A percentile compares a stretch with the other conserved stretches of the same genome.
Conservation (phyloP, 371 early-diverging fungal species). For the Saksenaea oblongispora region DNA sequence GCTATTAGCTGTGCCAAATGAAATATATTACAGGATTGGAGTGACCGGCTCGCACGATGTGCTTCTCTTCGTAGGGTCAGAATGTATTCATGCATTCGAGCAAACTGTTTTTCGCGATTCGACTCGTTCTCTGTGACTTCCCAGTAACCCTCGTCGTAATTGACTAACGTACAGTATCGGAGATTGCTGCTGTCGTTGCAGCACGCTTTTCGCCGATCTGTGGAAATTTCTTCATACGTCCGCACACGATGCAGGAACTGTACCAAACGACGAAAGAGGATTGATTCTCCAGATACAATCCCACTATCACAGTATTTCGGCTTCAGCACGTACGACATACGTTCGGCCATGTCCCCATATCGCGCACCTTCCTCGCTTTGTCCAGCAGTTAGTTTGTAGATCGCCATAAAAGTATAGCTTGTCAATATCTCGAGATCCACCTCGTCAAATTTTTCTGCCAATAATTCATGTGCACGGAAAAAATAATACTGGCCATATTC, state of each 20-base stretch:
- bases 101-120: not conserved
- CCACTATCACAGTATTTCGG: not conserved
- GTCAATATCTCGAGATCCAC: conserved; percentile 11
- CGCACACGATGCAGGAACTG: conserved; percentile 9
- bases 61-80: conserved; percentile 8
- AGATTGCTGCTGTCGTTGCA: not conserved
- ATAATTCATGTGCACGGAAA: conserved; percentile 1
- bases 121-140: conserved; percentile 5
- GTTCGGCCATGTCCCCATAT: conserved; percentile 30
- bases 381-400: conserved; percentile 21
- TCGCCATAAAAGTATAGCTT: conserved; percentile 24
- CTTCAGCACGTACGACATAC: conserved; percentile 21
- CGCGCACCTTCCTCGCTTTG: conserved; percentile 11
- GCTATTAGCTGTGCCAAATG: not conserved
- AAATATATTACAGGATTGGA: not conserved
- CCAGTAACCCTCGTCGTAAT: conserved; percentile 1
- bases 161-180: conserved; percentile 7
- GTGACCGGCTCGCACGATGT: conserved; percentile 1
- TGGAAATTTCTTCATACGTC: conserved; percentile 5
- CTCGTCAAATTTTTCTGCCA: conserved; percentile 11
- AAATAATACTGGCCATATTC: conserved; percentile 9
- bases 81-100: conserved; percentile 9
- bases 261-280: conserved; percentile 6
- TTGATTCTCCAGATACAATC: not conserved
- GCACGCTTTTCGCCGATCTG: not conserved